phyloP scores from a whole-genome alignment of 192 early-diverging fungal species.

The Backusella westeae region DNA sequence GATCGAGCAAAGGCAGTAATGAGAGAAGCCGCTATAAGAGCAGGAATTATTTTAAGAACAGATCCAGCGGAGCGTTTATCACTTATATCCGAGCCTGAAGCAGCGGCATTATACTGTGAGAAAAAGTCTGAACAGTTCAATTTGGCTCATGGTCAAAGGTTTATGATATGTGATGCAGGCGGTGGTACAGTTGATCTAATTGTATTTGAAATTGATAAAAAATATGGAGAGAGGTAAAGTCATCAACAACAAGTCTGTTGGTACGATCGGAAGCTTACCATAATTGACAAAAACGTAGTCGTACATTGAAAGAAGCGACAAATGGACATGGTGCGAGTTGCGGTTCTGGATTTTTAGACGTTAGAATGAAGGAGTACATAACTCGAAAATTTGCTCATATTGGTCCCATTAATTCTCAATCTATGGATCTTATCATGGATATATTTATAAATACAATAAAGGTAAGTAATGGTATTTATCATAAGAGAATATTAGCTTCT shows the following conservation, averaged over 20 bases:
- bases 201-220: slow-evolving; percentile 37
- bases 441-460: slow-evolving; percentile 50
- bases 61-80: slow-evolving; percentile 43
- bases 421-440: slow-evolving; percentile 36
- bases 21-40: slow-evolving; percentile 46
- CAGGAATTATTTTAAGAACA: slow-evolving; percentile 38
- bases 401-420: slow-evolving; percentile 19
- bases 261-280: neutral
- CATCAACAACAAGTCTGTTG: neutral
- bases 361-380: slow-evolving; percentile 43
- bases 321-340: slow-evolving; percentile 52
- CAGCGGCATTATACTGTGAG: slow-evolving; percentile 49
- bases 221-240: slow-evolving; percentile 17
- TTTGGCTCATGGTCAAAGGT: slow-evolving; percentile 40
- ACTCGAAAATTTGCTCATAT: slow-evolving; percentile 40
- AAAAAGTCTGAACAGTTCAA: slow-evolving; percentile 45
- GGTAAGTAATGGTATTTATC: neutral
- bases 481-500: neutral
- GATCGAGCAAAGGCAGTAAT: slow-evolving; percentile 46
- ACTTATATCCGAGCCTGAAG: slow-evolving; percentile 38
- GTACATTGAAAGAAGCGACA: slow-evolving; percentile 47
- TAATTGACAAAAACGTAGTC: slow-evolving; percentile 5
- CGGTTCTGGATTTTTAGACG: slow-evolving; percentile 47
- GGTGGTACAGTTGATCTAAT: slow-evolving; percentile 56
- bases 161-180: slow-evolving; percentile 53